Percentiles rank a stretch among this genome's conserved stretches.
Evolutionary conservation across 1,284 basidiomycete genomes (phyloP).

Genomic region (Cutaneotrichosporon mucoides): DNA sequence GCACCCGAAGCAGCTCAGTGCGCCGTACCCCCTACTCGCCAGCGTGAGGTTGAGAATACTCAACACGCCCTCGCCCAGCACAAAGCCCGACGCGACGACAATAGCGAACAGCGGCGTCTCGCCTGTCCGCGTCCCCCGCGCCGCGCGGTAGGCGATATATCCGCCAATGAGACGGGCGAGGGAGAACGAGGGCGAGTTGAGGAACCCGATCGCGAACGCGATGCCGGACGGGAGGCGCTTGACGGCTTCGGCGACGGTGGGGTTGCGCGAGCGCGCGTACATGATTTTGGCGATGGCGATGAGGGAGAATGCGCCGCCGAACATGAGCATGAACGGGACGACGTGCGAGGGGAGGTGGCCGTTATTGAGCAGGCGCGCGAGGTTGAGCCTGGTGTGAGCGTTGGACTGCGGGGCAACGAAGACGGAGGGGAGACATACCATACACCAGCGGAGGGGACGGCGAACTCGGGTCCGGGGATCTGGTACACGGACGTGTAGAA

Average conservation of each 20-base stretch:
- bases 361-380: constrained; percentile 77
- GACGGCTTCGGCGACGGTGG: constrained; percentile 49
- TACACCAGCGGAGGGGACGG: constrained; percentile 82
- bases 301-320: constrained; percentile 65
- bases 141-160: constrained; percentile 67
- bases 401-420: too few relatives aligned
- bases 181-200: constrained; percentile 93
- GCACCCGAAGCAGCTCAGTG: constrained; percentile 73
- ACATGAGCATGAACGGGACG: constrained; percentile 73
- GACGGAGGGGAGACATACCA: constrained; percentile 49
- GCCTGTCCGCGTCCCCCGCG: constrained; percentile 45
- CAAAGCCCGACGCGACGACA: constrained; percentile 89
- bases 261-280: constrained; percentile 1
- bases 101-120: constrained; percentile 67
- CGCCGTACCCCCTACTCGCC: constrained; percentile 67
- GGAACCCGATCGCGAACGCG: constrained; percentile 72
- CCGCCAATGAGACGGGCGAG: constrained; percentile 88
- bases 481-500: constrained; percentile 82
- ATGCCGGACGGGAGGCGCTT: constrained; percentile 84
- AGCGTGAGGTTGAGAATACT: constrained; percentile 75
- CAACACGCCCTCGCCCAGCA: constrained; percentile 83
- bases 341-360: constrained; percentile 75
- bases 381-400: constrained; percentile 67
- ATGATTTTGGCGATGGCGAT: constrained; percentile 53
- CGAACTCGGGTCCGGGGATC: constrained; percentile 75